Evolutionary conservation across 495 filamentous ascomycete species (phyloP), one percentile per base, ranked within the genome.

Genomic region (Penicillium psychrofluorescens): DNA sequence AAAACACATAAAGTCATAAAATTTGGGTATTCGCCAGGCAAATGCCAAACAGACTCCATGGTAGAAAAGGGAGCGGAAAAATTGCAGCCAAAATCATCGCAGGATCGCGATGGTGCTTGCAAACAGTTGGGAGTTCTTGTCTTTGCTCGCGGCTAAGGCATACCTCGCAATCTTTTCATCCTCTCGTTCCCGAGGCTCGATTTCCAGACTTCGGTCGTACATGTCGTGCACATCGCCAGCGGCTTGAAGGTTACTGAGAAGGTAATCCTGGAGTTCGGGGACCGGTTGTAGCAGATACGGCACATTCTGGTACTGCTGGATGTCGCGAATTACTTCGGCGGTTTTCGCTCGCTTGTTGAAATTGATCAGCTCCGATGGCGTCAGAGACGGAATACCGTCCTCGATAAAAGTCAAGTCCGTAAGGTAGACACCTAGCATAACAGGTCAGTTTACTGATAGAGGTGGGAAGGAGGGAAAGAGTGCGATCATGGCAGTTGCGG

Each of bases 351-450:
- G 86, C 73, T 98, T 97, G 57, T 87, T 88, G 64, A 97, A 98
- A 70, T 98, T 97, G 70, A 97, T 98, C 56, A 95, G 72, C 56
- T 92, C 85, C 13, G 90, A 90, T 57, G 90, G 91, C 63, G 95
- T 96, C 51, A 95, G 79, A 14, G 89, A 94, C 11, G 91, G 88
- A 51, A 97, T 98, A 53, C 92, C 92, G 56, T 98, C 92, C 65
- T 97, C 92, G 53, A 98, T 97, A 65, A 98, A 98, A 28, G 92
- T 97, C 38, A 98, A 76, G 68, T 98, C 92, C 44, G 94, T 98
- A 38, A 98, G 76, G 63, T 97, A 98, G 37, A 97, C 91, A 64
- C 90, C 90, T 95, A 55, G 14, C 33, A 40, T 35, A 44, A 30
- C 13, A 11, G n/a, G 40, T 54, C 36, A 61, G 51, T 48, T 48